These are phyloP conservation scores for Trichoderma sp. DNA, from an alignment of 2,329 filamentous ascomycete genomes.

Conservation along the genomic window DNA sequence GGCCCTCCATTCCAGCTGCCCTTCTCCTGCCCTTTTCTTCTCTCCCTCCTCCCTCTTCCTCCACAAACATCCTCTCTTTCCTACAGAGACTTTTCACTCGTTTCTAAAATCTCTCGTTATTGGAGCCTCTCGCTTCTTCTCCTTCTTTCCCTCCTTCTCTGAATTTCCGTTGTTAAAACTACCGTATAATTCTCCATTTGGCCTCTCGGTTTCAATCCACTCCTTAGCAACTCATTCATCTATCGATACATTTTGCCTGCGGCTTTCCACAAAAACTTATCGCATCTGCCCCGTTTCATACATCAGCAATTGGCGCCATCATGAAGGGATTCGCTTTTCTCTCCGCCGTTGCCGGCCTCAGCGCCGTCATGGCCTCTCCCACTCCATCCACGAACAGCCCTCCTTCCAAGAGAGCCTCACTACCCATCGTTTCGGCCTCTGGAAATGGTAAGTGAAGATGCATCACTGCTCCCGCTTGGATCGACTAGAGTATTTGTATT, in stretches of 20 bases:
- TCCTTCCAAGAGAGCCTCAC: slow-evolving; percentile 54
- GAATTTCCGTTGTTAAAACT: slow-evolving; percentile 23
- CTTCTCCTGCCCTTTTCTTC: slow-evolving; percentile 13
- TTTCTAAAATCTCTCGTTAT: slow-evolving; percentile 42
- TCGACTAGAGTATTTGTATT: background rate
- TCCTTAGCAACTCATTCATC: slow-evolving; percentile 22
- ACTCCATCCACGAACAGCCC: slow-evolving; percentile 54
- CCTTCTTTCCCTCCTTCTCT: slow-evolving; percentile 25
- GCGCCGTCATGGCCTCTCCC: slow-evolving; percentile 52
- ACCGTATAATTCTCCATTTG: slow-evolving; percentile 22
- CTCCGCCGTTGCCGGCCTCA: slow-evolving; percentile 53
- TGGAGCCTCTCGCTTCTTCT: slow-evolving; percentile 37
- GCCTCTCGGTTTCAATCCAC: slow-evolving; percentile 12
- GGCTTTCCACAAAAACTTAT: background rate
- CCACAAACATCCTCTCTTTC: slow-evolving; percentile 27
- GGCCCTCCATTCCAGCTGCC: slow-evolving; percentile 25
- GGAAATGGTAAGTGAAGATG: slow-evolving; percentile 56
- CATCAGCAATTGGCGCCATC: slow-evolving; percentile 36
- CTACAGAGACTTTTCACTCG: slow-evolving; percentile 32
- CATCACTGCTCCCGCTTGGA: background rate
- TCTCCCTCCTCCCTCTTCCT: slow-evolving; percentile 25
- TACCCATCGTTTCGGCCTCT: slow-evolving; percentile 57
- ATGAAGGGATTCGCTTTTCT: slow-evolving; percentile 57
- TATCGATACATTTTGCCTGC: slow-evolving; percentile 15
- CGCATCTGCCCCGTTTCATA: slow-evolving; percentile 22